Conservation (phyloP, 2,329 filamentous ascomycete genomes). For the Colletotrichum brevisporum region DNA sequence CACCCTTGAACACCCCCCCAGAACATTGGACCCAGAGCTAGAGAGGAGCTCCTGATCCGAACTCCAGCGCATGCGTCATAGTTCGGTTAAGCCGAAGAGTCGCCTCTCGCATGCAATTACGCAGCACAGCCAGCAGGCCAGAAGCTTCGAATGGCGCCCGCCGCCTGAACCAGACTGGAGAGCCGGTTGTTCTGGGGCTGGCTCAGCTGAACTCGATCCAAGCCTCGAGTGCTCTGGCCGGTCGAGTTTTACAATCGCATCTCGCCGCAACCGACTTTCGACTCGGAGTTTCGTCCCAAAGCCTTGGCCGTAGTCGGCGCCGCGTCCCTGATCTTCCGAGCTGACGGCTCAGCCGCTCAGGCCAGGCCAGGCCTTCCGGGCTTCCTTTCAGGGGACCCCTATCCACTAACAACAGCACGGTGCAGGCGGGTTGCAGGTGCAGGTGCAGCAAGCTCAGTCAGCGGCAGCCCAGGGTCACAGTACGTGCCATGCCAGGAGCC, state of each 20-base stretch:
- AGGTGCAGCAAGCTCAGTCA: constrained; percentile 30
- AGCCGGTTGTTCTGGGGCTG: no score
- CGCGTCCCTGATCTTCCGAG: constrained; percentile 28
- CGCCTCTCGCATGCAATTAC: constrained; percentile 35
- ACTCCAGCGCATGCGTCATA: constrained; percentile 38
- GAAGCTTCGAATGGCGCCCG: constrained; percentile 14
- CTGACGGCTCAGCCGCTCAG: background rate
- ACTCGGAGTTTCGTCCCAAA: constrained; percentile 36
- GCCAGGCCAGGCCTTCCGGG: background rate
- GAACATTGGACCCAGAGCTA: no score
- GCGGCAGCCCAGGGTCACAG: constrained; percentile 17
- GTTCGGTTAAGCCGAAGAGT: constrained; percentile 35
- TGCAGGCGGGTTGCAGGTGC: background rate
- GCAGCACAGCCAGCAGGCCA: constrained; percentile 10
- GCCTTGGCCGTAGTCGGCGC: constrained; percentile 22
- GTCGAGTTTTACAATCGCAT: background rate
- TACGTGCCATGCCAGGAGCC: constrained; percentile 23
- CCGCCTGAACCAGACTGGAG: background rate
- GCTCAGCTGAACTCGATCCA: no score
- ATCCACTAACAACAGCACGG: no score
- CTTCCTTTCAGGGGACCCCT: constrained; percentile 20
- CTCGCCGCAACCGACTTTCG: constrained; percentile 16
- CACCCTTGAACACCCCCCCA: no score
- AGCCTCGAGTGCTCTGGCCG: no score
- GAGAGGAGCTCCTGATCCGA: constrained; percentile 28